phyloP scores from a whole-genome alignment of 495 filamentous ascomycete species.

The Podospora pseudocomata region DNA sequence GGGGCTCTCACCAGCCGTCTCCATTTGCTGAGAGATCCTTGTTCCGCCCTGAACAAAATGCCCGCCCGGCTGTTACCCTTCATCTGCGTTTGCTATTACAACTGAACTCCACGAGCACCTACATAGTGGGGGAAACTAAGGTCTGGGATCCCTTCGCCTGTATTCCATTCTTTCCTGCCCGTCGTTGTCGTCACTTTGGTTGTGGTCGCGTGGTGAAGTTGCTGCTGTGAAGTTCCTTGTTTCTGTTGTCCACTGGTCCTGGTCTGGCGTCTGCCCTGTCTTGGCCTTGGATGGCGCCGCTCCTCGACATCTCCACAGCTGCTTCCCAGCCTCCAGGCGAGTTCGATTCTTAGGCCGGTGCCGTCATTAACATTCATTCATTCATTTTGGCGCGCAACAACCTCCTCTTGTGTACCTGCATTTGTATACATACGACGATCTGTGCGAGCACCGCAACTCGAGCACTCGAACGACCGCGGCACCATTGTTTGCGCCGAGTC shows the following conservation, averaged over 20 bases:
- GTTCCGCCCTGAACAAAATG: not conserved
- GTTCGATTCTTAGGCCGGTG: not conserved
- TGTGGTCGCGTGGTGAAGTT: not conserved
- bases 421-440: not conserved
- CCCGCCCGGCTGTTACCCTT: conserved; percentile 12
- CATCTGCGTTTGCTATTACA: no score
- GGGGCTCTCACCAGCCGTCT: no score
- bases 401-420: not conserved
- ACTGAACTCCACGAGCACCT: not conserved
- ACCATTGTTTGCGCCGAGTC: conserved; percentile 5
- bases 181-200: not conserved
- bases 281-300: not conserved
- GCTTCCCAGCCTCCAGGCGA: not conserved
- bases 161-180: not conserved
- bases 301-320: conserved; percentile 6
- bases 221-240: conserved; percentile 7
- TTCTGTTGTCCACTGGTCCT: not conserved
- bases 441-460: no score
- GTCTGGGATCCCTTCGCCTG: not conserved
- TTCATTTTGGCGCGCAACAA: not conserved
- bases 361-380: not conserved
- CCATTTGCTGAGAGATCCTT: not conserved
- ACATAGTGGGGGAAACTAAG: not conserved
- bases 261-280: not conserved
- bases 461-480: not conserved